Evolutionary conservation across 2,329 filamentous ascomycete genomes (phyloP), one percentile per base, ranked within the genome.

Genomic region (Microdochium nivale): DNA sequence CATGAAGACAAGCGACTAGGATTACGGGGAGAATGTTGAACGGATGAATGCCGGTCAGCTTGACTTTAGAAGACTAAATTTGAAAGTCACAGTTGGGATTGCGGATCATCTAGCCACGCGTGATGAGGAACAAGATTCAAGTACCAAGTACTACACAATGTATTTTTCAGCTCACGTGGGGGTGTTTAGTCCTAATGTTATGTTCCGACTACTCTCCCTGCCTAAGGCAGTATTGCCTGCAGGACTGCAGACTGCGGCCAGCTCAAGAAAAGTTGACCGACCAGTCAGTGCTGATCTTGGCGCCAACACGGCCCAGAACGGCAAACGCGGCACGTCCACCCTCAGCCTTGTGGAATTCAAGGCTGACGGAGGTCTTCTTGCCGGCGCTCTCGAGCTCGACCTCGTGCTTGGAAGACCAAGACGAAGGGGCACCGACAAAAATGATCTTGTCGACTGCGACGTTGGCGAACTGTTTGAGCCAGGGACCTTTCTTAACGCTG

Each of bases 391-490:
- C 72, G 50, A 80, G 77, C 61, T 67, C 78, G 1, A 84, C 84
- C 57, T 74, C 77, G 56, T 70, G 75, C 72, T 81, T 86, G 48
- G 71, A 72, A 55, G 79, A 79, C 91, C 90, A 96, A 21, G 72
- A 70, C 32, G 77, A 73, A 1, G 90, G 88, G 2, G 88, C 89
- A 46, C 88, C 89, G 21, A 97, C 83, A 48, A 99, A 61, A 47
- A 97, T 76, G 51, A 97, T 79, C 70, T 87, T 90, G 72, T 96
- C 90, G 1, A 97, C 83, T 8, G 78, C 73, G 2, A 97, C 90
- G 46, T 80, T 76, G 27, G 79, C 77, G 86, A 96, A 95, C 5
- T 72, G 76, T 76, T 92, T 88, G 55, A 91, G 70, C 75, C 90
- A 97, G 32, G 79, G 77, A 37, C 86, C 84, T 16, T 83, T 80